Percentiles rank a stretch among this genome's conserved stretches.
Conservation (phyloP, 1,139 yeast genomes). For the Yamadazyma trypodendri region DNA sequence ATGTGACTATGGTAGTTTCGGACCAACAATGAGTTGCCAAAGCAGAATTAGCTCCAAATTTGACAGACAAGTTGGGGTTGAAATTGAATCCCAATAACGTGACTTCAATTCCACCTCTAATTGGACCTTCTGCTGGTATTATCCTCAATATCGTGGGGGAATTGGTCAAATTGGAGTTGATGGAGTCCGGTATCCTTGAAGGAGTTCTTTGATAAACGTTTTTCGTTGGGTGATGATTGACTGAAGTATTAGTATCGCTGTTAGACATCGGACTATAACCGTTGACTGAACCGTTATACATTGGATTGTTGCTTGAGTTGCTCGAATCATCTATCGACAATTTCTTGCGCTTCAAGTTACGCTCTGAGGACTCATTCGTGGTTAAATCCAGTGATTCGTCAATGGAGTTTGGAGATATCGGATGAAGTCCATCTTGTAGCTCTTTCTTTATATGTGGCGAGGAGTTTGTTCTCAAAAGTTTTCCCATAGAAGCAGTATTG, state of each 20-base stretch:
- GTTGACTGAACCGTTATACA: conserved; percentile 42
- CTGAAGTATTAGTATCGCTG: conserved; percentile 34
- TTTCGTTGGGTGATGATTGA: conserved; percentile 12
- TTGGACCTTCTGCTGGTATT: conserved; percentile 92
- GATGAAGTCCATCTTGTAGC: conserved; percentile 22
- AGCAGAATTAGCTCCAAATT: conserved; percentile 83
- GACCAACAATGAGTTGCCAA: conserved; percentile 96
- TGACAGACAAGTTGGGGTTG: conserved; percentile 75
- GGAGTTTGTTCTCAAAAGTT: conserved; percentile 3
- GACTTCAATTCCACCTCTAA: conserved; percentile 93
- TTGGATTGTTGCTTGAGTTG: conserved; percentile 39
- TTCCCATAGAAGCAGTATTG: conserved; percentile 7
- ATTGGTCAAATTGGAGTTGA: conserved; percentile 17
- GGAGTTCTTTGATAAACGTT: conserved; percentile 12
- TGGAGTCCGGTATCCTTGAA: conserved; percentile 16
- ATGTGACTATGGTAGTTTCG: conserved; percentile 88
- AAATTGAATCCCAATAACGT: conserved; percentile 86
- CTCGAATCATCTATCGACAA: conserved; percentile 45
- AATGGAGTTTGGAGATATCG: conserved; percentile 61
- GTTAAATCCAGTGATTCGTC: conserved; percentile 68
- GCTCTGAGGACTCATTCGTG: conserved; percentile 40
- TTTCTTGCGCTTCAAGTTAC: conserved; percentile 43
- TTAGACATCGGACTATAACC: conserved; percentile 48
- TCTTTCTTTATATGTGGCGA: conserved; percentile 11
- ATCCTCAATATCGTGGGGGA: conserved; percentile 73